Base-by-base conservation (phyloP, 164 flowering plant genomes). In the Pachysandra terminalis region DNA sequence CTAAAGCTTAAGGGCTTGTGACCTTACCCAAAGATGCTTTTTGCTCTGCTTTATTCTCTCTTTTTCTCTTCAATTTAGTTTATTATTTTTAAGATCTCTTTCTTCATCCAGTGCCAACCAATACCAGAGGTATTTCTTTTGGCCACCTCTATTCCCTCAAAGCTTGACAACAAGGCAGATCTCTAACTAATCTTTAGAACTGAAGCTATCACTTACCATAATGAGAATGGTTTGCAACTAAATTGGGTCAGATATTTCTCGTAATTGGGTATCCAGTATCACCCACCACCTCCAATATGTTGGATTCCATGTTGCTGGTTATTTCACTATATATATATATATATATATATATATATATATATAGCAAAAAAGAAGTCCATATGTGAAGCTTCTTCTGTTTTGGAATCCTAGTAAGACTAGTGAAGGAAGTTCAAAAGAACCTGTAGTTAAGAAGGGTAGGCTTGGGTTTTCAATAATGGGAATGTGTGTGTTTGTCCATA, bases 11-110 rank as follows among this genome's bases (percentile, higher is more conserved):
- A 61, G 65, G 70, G 65, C 52, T 56, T 51, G 74, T 68, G 63
- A 56, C 65, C 73, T 72, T 72, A 55, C 63, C 27, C 56, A 78
- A 68, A 78, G 75, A 72, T 75, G 74, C 74, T 75, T 78, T 77
- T 32, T 61, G 28, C 0, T 21, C 59, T 56, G 64, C 67, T 21
- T 65, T 75, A 75, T 75, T 75, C 78, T 67, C 69, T 19, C 17
- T 45, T 75, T 67, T 67, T 19, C 17, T 5, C 15, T 45, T 45
- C 17, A 45, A 45, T 5, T 5, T 45, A 45, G 1, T 45, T 45
- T 10, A 10, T 45, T 45, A 45, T 45, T 45, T 1, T 45, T 13
- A 45, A 45, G 14, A 10, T 15, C 51, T 15, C 17, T 45, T 45
- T 45, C 51, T 45, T 45, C 51, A 45, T 45, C 17, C 51, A 45